Evolutionary conservation across 345 rosid genomes (phyloP).

Genomic region (Brassica cretica): DNA sequence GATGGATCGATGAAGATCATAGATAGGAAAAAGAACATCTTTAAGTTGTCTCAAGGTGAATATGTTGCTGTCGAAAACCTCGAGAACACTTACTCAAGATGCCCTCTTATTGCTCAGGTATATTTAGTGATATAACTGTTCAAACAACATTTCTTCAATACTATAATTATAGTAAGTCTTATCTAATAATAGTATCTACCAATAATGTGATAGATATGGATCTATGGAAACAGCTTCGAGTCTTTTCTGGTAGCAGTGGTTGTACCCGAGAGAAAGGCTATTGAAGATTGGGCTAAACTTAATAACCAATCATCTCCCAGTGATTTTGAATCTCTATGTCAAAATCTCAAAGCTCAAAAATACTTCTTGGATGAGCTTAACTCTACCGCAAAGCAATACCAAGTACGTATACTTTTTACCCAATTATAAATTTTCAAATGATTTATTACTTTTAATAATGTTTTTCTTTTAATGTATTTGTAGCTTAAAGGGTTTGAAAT

Average conservation of each 20-base stretch:
- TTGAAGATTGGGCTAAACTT: slow-evolving; percentile 76
- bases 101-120: slow-evolving; percentile 77
- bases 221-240: slow-evolving; percentile 93
- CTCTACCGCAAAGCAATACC: slow-evolving; percentile 59
- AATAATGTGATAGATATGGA: slow-evolving; percentile 66
- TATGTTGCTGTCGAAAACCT: slow-evolving; percentile 89
- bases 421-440: neutral
- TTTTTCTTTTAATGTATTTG: neutral
- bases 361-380: slow-evolving; percentile 81
- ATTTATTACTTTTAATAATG: neutral
- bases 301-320: slow-evolving; percentile 37
- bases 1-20: slow-evolving; percentile 89
- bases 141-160: neutral
- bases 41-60: slow-evolving; percentile 95
- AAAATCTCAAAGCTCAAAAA: slow-evolving; percentile 63
- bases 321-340: slow-evolving; percentile 71
- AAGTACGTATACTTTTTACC: slow-evolving; percentile 46
- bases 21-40: slow-evolving; percentile 93
- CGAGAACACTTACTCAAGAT: slow-evolving; percentile 69
- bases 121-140: neutral
- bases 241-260: slow-evolving; percentile 86
- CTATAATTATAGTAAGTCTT: neutral
- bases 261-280: slow-evolving; percentile 70
- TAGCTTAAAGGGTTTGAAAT: slow-evolving; percentile 91
- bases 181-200: slow-evolving; percentile 1